These are phyloP conservation scores for Cucumis melo DNA, from an alignment of 306 rosid species.

Conservation along the genomic window DNA sequence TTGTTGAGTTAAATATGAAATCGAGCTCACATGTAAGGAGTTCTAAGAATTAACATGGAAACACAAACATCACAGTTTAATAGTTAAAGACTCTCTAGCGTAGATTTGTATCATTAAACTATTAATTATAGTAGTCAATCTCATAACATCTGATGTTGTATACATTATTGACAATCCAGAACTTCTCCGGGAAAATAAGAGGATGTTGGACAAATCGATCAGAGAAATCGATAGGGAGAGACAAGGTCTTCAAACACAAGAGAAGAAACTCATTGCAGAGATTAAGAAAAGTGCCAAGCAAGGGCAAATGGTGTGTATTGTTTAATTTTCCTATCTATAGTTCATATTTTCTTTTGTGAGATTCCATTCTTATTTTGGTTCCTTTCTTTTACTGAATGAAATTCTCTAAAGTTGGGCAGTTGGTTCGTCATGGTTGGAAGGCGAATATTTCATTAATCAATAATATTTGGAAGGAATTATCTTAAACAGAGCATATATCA, in stretches of 20 bases:
- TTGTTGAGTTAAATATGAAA: not conserved
- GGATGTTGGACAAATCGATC: constrained; percentile 93
- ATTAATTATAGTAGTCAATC: not conserved
- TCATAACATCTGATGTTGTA: not conserved
- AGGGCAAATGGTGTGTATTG: constrained; percentile 78
- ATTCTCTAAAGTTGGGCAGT: not conserved
- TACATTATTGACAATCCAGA: constrained; percentile 33
- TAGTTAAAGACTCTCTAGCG: not conserved
- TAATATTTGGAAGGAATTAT: not conserved
- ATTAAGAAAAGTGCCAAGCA: constrained; percentile 98
- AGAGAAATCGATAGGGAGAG: constrained; percentile 97
- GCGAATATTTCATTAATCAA: not conserved
- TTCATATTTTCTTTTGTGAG: not conserved
- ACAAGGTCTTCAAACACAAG: constrained; percentile 74
- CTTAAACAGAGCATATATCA: not conserved
- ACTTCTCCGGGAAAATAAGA: constrained; percentile 94
- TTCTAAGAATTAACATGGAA: not conserved
- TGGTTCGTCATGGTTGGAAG: not conserved
- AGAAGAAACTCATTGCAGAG: constrained; percentile 84
- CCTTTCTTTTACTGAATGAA: not conserved
- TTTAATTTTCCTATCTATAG: not conserved
- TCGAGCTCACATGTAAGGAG: not conserved
- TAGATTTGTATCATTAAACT: not conserved
- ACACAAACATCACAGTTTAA: not conserved
- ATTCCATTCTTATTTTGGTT: not conserved